These are phyloP conservation scores for Fraxinus floribunda DNA, from an alignment of 305 asterid genomes.

Conservation along the genomic window DNA sequence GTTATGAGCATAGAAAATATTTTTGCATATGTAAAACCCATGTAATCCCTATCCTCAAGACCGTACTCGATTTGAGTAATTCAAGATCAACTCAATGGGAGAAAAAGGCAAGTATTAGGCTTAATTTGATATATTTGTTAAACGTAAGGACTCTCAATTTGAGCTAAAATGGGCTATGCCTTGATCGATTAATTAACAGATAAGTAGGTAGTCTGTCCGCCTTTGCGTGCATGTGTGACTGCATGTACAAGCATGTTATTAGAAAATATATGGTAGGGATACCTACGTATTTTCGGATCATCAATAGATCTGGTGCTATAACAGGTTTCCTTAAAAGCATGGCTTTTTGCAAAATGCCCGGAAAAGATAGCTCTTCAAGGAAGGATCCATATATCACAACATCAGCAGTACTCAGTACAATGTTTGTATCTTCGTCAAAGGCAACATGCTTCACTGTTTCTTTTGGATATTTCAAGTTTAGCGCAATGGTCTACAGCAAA, in stretches of 20 bases:
- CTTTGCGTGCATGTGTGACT: background rate
- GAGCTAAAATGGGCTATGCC: background rate
- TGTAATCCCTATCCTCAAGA: background rate
- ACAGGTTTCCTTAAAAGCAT: constrained; percentile 82
- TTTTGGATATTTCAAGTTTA: constrained; percentile 65
- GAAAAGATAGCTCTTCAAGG: constrained; percentile 75
- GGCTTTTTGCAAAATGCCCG: constrained; percentile 73
- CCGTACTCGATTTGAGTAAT: background rate
- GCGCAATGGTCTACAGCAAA: constrained; percentile 60
- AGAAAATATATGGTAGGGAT: constrained; percentile 25
- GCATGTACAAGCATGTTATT: background rate
- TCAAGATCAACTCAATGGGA: background rate
- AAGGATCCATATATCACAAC: constrained; percentile 86
- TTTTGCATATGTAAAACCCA: background rate
- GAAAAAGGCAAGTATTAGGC: background rate
- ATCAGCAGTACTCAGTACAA: constrained; percentile 52
- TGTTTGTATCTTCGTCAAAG: constrained; percentile 43
- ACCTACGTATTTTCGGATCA: constrained; percentile 75
- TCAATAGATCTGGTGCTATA: constrained; percentile 73
- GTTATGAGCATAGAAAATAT: background rate
- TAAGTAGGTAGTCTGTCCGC: background rate
- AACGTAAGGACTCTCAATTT: background rate
- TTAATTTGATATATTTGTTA: background rate
- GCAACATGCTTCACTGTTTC: constrained; percentile 64
- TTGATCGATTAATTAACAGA: background rate